A percentile compares a stretch with the other conserved stretches of the same genome.
Evolutionary conservation across 495 filamentous ascomycete genomes (phyloP).

Genomic region (Melanomma pulvis-pyrius): DNA sequence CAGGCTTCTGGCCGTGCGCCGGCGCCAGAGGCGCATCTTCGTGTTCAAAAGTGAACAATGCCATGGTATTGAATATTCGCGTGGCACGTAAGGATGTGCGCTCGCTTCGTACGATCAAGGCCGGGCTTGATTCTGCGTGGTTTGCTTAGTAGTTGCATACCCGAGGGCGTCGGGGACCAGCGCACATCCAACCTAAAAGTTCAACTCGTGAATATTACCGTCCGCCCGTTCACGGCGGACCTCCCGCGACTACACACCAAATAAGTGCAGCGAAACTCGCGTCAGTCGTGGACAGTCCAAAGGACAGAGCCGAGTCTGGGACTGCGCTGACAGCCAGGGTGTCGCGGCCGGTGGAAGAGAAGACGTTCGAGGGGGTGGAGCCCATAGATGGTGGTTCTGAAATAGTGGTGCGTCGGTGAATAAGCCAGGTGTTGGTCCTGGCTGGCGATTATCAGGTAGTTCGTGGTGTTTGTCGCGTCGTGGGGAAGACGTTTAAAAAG

Average conservation of each 20-base stretch:
- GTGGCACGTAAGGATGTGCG: not conserved
- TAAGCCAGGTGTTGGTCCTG: constrained; percentile 27
- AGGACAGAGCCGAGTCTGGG: constrained; percentile 23
- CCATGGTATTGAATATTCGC: constrained; percentile 15
- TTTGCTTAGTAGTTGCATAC: constrained; percentile 6
- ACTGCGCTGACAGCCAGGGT: constrained; percentile 18
- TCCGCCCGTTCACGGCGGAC: constrained; percentile 56
- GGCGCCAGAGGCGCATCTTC: constrained; percentile 20
- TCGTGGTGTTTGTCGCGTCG: constrained; percentile 6
- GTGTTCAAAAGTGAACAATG: constrained; percentile 31
- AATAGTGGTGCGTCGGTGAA: constrained; percentile 1
- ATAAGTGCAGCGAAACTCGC: constrained; percentile 45
- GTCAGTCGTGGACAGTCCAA: constrained; percentile 41
- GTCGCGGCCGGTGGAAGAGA: constrained; percentile 10
- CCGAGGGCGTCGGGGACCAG: constrained; percentile 1
- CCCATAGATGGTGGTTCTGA: constrained; percentile 36
- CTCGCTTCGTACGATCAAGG: constrained; percentile 4
- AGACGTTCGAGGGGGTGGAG: constrained; percentile 30
- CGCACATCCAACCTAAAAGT: constrained; percentile 13
- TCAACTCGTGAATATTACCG: constrained; percentile 43
- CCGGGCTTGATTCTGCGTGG: constrained; percentile 2
- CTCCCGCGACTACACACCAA: constrained; percentile 47
- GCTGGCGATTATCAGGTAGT: constrained; percentile 4
- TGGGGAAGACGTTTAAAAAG: constrained; percentile 4
- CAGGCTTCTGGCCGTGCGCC: not conserved